These are phyloP conservation scores for Neonectria coccinea DNA, from an alignment of 2,329 filamentous ascomycete species.

Conservation along the genomic window DNA sequence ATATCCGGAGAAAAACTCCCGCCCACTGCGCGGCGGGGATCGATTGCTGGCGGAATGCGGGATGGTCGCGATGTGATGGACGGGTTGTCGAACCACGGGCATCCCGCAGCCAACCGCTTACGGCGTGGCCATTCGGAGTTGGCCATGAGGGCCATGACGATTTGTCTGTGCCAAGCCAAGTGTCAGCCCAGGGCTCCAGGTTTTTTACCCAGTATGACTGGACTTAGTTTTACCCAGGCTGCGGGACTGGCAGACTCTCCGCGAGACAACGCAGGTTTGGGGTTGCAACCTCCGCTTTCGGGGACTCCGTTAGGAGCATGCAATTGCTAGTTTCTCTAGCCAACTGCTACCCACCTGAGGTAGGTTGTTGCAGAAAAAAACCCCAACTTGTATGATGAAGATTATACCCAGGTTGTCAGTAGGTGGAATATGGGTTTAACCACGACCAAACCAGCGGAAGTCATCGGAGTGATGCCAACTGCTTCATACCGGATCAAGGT, in stretches of 20 bases:
- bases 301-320: neutral
- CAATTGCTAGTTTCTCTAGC: constrained; percentile 1
- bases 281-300: constrained; percentile 1
- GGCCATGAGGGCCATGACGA: constrained; percentile 19
- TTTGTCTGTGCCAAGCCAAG: constrained; percentile 17
- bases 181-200: constrained; percentile 3
- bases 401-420: neutral
- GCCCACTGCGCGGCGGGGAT: constrained; percentile 4
- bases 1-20: constrained; percentile 4
- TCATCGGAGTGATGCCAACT: neutral
- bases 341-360: neutral
- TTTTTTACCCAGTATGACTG: neutral
- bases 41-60: constrained; percentile 13
- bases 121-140: constrained; percentile 17
- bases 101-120: constrained; percentile 28
- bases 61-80: constrained; percentile 1
- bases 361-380: neutral
- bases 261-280: neutral
- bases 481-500: neutral
- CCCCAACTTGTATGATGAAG: neutral
- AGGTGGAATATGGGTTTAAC: neutral
- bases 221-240: neutral
- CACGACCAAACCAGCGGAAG: neutral
- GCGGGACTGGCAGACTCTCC: neutral
- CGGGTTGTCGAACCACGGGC: constrained; percentile 25